Percentiles rank a stretch among this genome's conserved stretches.
These are phyloP conservation scores for Oemleria cerasiformis DNA, from an alignment of 306 rosid species.

Conservation along the genomic window DNA sequence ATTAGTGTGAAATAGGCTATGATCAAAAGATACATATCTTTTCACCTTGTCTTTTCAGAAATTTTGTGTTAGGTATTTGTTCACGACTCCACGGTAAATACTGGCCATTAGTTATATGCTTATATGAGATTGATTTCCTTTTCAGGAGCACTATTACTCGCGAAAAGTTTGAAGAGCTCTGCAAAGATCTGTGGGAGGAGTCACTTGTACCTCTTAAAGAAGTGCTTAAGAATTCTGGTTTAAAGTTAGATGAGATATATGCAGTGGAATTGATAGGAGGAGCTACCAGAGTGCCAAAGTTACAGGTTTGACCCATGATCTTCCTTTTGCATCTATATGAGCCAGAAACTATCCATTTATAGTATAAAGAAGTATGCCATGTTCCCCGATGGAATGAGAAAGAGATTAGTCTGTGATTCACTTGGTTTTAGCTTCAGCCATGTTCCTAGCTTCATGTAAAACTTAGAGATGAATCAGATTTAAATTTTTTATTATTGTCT, in stretches of 20 bases:
- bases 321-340: slow-evolving; percentile 22
- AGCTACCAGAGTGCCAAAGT: slow-evolving; percentile 90
- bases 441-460: background rate
- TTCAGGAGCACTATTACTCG: slow-evolving; percentile 90
- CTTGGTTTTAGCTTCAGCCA: background rate
- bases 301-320: slow-evolving; percentile 65
- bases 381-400: background rate
- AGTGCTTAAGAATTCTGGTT: slow-evolving; percentile 65
- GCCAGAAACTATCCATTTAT: slow-evolving; percentile 13
- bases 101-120: background rate
- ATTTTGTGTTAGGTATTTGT: background rate
- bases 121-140: slow-evolving; percentile 16
- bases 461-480: background rate
- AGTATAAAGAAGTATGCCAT: background rate
- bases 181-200: slow-evolving; percentile 89
- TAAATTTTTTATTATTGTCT: background rate
- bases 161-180: slow-evolving; percentile 92
- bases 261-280: slow-evolving; percentile 98
- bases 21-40: background rate
- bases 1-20: background rate
- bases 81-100: background rate
- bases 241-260: slow-evolving; percentile 62
- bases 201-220: slow-evolving; percentile 76
- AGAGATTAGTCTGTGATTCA: background rate
- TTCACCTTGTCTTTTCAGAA: background rate